Evolutionary conservation across 441 rosid genomes (phyloP).

Genomic region (Adansonia madagascariensis): DNA sequence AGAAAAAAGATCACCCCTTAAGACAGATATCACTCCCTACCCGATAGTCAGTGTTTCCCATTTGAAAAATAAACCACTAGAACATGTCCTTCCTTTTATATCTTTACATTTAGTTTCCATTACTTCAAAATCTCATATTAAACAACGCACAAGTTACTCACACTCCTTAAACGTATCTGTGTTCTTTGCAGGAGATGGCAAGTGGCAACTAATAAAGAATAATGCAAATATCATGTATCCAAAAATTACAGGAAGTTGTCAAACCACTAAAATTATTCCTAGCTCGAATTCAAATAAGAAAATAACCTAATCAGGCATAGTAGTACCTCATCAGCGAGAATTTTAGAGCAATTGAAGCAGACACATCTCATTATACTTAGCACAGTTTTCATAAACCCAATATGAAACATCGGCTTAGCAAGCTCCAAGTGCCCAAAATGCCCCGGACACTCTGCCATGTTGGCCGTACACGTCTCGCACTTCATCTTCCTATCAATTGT

Average conservation of each 20-base stretch:
- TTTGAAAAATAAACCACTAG: not conserved
- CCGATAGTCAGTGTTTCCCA: not conserved
- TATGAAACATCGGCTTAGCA: conserved; percentile 90
- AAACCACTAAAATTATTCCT: no score
- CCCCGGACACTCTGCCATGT: conserved; percentile 98
- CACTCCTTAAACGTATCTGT: no score
- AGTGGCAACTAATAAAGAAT: no score
- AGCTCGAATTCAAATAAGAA: no score
- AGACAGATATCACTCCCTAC: not conserved
- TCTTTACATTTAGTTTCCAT: not conserved
- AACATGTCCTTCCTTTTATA: not conserved
- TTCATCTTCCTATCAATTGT: conserved; percentile 92
- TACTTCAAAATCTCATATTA: not conserved
- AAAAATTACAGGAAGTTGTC: no score
- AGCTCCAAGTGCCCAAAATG: conserved; percentile 98
- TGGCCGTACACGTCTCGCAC: conserved; percentile 95
- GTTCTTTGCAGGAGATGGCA: no score
- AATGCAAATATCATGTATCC: no score
- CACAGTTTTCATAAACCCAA: conserved; percentile 93
- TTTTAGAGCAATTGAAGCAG: conserved; percentile 67
- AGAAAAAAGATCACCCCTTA: not conserved
- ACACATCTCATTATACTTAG: conserved; percentile 89
- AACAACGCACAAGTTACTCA: no score
- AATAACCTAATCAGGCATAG: not conserved
- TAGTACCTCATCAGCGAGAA: not conserved